Base-by-base conservation (phyloP, 306 rosid genomes). In the Dalbergia oliveri region DNA sequence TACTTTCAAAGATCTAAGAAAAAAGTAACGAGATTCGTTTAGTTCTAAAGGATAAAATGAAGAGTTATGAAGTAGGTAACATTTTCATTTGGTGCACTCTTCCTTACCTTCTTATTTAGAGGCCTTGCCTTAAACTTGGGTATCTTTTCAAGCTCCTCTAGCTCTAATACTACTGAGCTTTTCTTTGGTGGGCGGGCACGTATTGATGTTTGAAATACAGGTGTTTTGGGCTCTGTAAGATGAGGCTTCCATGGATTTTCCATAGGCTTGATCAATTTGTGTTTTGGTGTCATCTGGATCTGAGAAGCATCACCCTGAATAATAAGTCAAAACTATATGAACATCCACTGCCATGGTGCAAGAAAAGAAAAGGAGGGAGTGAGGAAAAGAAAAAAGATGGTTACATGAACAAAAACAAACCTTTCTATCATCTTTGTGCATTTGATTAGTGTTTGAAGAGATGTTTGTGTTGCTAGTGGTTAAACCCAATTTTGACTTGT, bases 81-180 rank as follows among this genome's bases (percentile, higher is more conserved):
- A 73, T n/a, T 68, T 31, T 21, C 35, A 23, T 70, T 53, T 39
- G 49, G 67, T 16, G 7, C 31, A 44, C 66, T 21, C 41, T 37
- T 26, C 31, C 19, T 62, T 86, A 95, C 99, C 94, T 93, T 96
- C 87, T 93, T 96, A 82, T 96, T 94, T 61, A 96, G 68, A 84
- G 99, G 97, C 84, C 75, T 93, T 3, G 99, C 99, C 85, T 89
- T 93, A 72, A 96, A 96, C 81, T 91, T 96, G 43, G 98, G 97
- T 35, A 80, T 66, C 50, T 88, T 93, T 73, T 89, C 97, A 49
- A 96, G 91, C 51, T 89, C 93, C 86, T 96, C 99, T 82, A 87
- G 82, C 85, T 96, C 97, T 81, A 96, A 53, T 87, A 93, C 99
- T 39, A 86, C 53, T 2, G 97, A 91, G 81, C 87, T 93, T 86